phyloP scores from a whole-genome alignment of 345 rosid species.

The Ceriops tagal region DNA sequence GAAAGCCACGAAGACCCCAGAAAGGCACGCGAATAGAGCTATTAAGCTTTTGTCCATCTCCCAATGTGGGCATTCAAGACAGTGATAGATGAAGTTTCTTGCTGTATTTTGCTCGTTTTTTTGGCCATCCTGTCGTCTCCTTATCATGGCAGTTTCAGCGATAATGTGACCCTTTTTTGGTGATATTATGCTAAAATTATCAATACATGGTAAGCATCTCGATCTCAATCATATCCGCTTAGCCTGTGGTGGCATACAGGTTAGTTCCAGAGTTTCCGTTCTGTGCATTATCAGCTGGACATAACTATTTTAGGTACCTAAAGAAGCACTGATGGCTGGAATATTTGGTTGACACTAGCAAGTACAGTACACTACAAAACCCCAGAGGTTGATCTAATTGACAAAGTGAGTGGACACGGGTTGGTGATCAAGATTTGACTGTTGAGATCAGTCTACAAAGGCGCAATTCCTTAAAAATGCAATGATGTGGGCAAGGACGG shows the following conservation, averaged over 20 bases:
- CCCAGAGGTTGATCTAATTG: too few relatives aligned
- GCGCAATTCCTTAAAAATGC: too few relatives aligned
- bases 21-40: conserved; percentile 35
- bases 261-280: too few relatives aligned
- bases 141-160: background rate
- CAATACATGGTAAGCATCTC: background rate
- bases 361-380: too few relatives aligned
- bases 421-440: too few relatives aligned
- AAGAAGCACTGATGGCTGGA: too few relatives aligned
- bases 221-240: background rate
- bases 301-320: too few relatives aligned
- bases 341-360: too few relatives aligned
- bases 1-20: conserved; percentile 21
- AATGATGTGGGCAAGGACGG: too few relatives aligned
- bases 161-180: background rate
- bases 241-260: background rate
- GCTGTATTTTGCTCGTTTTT: conserved; percentile 28
- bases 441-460: too few relatives aligned
- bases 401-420: too few relatives aligned
- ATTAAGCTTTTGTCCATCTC: conserved; percentile 31
- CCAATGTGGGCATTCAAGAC: conserved; percentile 27
- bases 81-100: conserved; percentile 30
- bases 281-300: too few relatives aligned
- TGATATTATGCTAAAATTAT: background rate
- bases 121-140: conserved; percentile 8